phyloP scores from a whole-genome alignment of 202 grass and related monocot species.

The Musa balbisiana region DNA sequence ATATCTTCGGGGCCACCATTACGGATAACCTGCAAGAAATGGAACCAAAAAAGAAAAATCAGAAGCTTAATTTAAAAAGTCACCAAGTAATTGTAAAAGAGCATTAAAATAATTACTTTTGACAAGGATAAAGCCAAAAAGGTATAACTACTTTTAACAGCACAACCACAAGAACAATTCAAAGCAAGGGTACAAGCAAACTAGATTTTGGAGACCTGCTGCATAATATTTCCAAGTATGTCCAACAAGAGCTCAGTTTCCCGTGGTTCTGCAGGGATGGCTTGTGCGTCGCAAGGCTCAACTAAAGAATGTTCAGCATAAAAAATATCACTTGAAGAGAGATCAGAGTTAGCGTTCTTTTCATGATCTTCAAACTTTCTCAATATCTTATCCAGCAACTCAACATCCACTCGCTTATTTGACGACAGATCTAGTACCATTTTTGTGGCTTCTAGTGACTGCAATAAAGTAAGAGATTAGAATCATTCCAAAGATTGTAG shows the following conservation, averaged over 20 bases:
- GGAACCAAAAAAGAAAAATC: neutral
- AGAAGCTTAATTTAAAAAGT: neutral
- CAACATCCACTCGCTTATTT: slow-evolving; percentile 51
- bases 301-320: slow-evolving; percentile 20
- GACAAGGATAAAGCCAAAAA: neutral
- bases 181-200: neutral
- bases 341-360: slow-evolving; percentile 23
- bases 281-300: slow-evolving; percentile 8
- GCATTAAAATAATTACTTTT: neutral
- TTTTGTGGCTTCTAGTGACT: slow-evolving; percentile 80
- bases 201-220: slow-evolving; percentile 45
- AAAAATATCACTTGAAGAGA: slow-evolving; percentile 16
- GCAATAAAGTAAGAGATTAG: slow-evolving; percentile 22
- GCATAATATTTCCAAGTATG: slow-evolving; percentile 72
- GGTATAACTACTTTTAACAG: neutral
- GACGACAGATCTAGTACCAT: slow-evolving; percentile 65
- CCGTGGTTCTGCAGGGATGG: slow-evolving; percentile 32
- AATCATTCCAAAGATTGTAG: neutral
- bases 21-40: slow-evolving; percentile 29
- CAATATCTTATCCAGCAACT: slow-evolving; percentile 73
- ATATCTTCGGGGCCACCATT: slow-evolving; percentile 50
- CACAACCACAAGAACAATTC: neutral
- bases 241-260: slow-evolving; percentile 57
- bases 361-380: slow-evolving; percentile 32
- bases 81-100: neutral